Evolutionary conservation across 2,329 filamentous ascomycete species (phyloP), one percentile per base, ranked within the genome.

Genomic region (Epichloe sibirici): DNA sequence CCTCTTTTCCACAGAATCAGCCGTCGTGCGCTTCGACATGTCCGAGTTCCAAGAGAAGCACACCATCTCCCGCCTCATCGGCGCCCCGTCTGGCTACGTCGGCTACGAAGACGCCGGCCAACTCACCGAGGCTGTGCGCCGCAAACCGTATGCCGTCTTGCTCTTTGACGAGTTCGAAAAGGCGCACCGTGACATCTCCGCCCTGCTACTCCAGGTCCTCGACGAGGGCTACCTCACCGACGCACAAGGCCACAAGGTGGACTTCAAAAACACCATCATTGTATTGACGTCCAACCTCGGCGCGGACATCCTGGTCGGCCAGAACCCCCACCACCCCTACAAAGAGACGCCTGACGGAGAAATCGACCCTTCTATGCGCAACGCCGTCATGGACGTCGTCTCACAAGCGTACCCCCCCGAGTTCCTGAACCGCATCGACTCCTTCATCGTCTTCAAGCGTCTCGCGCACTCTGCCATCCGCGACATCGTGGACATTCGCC

Each of bases 81-180:
- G 93, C 45, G 86, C 87, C 3, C 93, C 93, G 0, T 91, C 93
- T 5, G 91, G 91, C 23, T 97, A 97, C 63, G 87, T 97, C 28
- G 93, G 93, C 9, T 97, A 97, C 64, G 93, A 98, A 46, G 93
- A 97, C 63, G 90, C 91, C 4, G 93, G 93, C 0, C 93, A 97
- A 69, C 77, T 98, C 11, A 97, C 93, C 1, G 93, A 98, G 70
- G 90, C 91, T 4, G 90, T 98, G 3, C 82, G 93, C 53, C 81
- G 93, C 55, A 97, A 97, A 67, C 93, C 93, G 0, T 97, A 97
- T 60, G 90, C 91, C 0, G 89, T 98, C 0, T 76, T 98, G 0
- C 77, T 98, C 2, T 95, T 98, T 61, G 93, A 98, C 66, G 93
- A 97, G 66, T 97, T 96, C 61, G 93, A 98, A 65, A 97, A 98